These are phyloP conservation scores for Annona cherimola DNA, from an alignment of 164 flowering plant species.

Conservation along the genomic window DNA sequence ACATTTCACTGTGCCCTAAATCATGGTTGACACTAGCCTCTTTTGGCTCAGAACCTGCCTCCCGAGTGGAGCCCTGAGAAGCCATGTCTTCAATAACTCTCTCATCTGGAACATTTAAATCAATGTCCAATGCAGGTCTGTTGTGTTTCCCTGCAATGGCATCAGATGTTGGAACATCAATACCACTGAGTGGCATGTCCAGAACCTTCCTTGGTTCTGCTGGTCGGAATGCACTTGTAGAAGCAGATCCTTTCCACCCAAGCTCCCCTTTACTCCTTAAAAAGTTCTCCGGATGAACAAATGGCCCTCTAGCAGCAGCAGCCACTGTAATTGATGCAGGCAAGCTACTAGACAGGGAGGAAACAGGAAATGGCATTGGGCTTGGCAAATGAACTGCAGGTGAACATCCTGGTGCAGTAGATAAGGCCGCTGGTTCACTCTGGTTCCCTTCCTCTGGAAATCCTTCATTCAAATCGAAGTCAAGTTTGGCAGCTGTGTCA, in stretches of 20 bases:
- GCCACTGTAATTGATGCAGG: constrained; percentile 75
- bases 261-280: constrained; percentile 48
- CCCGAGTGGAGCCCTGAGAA: constrained; percentile 2
- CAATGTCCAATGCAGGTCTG: constrained; percentile 61
- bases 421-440: constrained; percentile 26
- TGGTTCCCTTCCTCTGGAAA: constrained; percentile 57
- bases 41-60: constrained; percentile 1
- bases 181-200: constrained; percentile 32
- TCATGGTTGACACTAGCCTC: neutral
- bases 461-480: constrained; percentile 92
- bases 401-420: constrained; percentile 16
- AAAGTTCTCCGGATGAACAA: constrained; percentile 68
- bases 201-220: constrained; percentile 79
- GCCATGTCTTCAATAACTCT: constrained; percentile 48
- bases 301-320: constrained; percentile 84
- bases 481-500: constrained; percentile 47
- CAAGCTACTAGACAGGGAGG: constrained; percentile 35
- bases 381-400: constrained; percentile 20
- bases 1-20: constrained; percentile 4
- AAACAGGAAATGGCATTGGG: constrained; percentile 36
- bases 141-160: constrained; percentile 31
- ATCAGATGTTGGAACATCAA: constrained; percentile 24
- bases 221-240: constrained; percentile 95
- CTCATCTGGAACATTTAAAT: constrained; percentile 80
- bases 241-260: constrained; percentile 99